phyloP scores from a whole-genome alignment of 768 basidiomycete genomes.

The Cystobasidium ongulense region DNA sequence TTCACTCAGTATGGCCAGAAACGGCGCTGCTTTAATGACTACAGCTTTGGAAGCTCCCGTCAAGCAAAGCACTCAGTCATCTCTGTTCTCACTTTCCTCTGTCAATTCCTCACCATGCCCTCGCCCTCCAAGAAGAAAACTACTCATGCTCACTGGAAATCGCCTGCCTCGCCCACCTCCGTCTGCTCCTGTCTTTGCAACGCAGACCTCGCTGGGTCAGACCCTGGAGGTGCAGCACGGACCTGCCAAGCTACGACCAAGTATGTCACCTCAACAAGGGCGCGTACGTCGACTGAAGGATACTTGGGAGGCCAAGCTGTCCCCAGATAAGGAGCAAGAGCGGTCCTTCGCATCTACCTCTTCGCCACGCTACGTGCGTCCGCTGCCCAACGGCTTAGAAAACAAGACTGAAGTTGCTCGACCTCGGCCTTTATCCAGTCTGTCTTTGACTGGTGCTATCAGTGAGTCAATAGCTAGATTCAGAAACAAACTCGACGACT shows the following conservation, averaged over 20 bases:
- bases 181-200: background rate
- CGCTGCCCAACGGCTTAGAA: background rate
- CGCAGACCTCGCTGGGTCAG: background rate
- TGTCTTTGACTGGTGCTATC: conserved; percentile 4
- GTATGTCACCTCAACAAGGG: conserved; percentile 9
- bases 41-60: background rate
- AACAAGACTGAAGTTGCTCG: conserved; percentile 2
- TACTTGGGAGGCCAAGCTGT: conserved; percentile 26
- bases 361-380: conserved; percentile 24
- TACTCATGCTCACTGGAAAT: conserved; percentile 27
- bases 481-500: background rate
- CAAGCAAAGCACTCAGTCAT: conserved; percentile 28
- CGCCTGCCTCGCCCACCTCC: conserved; percentile 9
- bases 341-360: background rate
- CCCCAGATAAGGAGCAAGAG: conserved; percentile 12
- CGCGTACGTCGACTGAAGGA: conserved; percentile 18
- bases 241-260: background rate
- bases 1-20: background rate
- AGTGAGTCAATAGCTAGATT: too few species aligned
- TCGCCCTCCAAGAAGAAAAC: conserved; percentile 29
- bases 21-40: background rate
- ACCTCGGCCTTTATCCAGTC: background rate
- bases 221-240: background rate
- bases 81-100: conserved; percentile 18
- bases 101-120: conserved; percentile 25